Evolutionary conservation across 208 protist genomes (phyloP).

Genomic region (Trypanosoma platydactyli): DNA sequence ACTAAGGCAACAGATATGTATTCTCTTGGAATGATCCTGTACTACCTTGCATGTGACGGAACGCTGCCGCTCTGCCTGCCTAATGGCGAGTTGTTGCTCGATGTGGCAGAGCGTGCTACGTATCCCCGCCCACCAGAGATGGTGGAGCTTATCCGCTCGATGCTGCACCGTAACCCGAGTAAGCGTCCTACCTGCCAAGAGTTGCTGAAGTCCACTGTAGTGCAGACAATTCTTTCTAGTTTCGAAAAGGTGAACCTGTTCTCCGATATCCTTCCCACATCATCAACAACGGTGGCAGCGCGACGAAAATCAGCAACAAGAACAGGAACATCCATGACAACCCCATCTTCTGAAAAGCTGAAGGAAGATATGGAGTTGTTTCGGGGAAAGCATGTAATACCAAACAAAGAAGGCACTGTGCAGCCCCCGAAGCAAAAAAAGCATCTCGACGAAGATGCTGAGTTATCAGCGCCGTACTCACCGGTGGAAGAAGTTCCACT

Average conservation of each 20-base stretch:
- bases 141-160: constrained; percentile 70
- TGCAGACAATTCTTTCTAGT: constrained; percentile 69
- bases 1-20: constrained; percentile 80
- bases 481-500: constrained; percentile 37
- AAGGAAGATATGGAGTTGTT: constrained; percentile 3
- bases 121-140: constrained; percentile 80
- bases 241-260: constrained; percentile 57
- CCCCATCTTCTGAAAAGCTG: neutral
- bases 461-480: constrained; percentile 39
- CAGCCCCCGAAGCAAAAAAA: constrained; percentile 3
- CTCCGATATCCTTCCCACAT: constrained; percentile 26
- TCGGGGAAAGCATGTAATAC: constrained; percentile 9
- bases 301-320: no score
- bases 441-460: constrained; percentile 18
- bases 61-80: constrained; percentile 43
- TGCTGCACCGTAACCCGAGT: constrained; percentile 68
- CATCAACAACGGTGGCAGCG: constrained; percentile 2
- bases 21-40: constrained; percentile 88
- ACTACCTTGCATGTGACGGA: constrained; percentile 78
- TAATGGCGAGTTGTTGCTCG: constrained; percentile 50
- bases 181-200: constrained; percentile 76
- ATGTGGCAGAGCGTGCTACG: constrained; percentile 26
- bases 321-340: neutral
- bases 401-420: constrained; percentile 1
- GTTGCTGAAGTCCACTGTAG: constrained; percentile 69